phyloP scores from a whole-genome alignment of 75 land plant species.

The Azolla pinnata region DNA sequence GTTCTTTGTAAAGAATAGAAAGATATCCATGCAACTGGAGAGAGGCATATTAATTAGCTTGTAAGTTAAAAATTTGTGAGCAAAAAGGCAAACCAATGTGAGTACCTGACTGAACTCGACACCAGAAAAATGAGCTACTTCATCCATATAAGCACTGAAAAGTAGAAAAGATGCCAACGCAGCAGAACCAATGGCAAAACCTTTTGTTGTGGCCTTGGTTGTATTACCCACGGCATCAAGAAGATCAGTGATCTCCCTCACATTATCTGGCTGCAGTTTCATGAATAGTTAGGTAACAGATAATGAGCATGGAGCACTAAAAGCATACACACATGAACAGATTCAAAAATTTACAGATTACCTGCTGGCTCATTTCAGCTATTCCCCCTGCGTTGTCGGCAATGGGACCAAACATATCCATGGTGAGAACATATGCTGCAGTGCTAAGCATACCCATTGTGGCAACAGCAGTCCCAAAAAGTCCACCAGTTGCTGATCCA shows the following conservation, averaged over 20 bases:
- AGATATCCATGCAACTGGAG: too few species aligned
- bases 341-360: too few species aligned
- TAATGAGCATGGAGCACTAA: too few species aligned
- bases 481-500: slow-evolving; percentile 81
- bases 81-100: too few species aligned
- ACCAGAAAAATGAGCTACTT: slow-evolving; percentile 76
- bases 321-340: too few species aligned
- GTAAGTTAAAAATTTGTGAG: too few species aligned
- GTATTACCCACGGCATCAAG: slow-evolving; percentile 99
- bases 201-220: slow-evolving; percentile 99
- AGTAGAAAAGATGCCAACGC: slow-evolving; percentile 98
- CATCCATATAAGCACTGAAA: slow-evolving; percentile 99
- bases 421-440: slow-evolving; percentile 95
- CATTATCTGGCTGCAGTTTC: slow-evolving; percentile 84
- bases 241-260: slow-evolving; percentile 95
- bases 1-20: too few species aligned
- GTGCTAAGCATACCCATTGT: slow-evolving; percentile 99
- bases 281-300: not conserved
- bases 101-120: slow-evolving; percentile 70
- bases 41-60: too few species aligned
- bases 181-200: slow-evolving; percentile 99
- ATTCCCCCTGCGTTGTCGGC: slow-evolving; percentile 99
- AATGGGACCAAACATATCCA: slow-evolving; percentile 99
- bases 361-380: slow-evolving; percentile 99
- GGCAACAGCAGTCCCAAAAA: slow-evolving; percentile 98